phyloP scores from a whole-genome alignment of 768 basidiomycete species.

The Candolleomyces efflorescens region DNA sequence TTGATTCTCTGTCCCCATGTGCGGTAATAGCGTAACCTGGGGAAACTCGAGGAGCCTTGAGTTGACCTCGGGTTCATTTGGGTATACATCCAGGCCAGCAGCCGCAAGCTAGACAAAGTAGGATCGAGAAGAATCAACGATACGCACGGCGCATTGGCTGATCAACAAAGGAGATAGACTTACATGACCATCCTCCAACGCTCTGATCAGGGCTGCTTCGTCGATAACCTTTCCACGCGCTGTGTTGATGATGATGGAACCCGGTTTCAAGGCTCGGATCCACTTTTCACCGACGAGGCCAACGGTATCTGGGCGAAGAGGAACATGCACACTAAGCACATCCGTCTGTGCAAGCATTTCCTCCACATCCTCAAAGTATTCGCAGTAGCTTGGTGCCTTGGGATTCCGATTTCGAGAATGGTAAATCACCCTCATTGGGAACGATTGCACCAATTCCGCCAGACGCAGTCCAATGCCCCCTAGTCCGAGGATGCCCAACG shows the following conservation, averaged over 20 bases:
- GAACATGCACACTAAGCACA: slow-evolving; percentile 84
- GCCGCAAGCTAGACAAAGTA: slow-evolving; percentile 54
- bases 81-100: slow-evolving; percentile 84
- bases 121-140: not conserved
- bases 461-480: slow-evolving; percentile 74
- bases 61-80: slow-evolving; percentile 79
- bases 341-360: slow-evolving; percentile 70
- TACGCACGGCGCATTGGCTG: not conserved
- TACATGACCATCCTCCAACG: slow-evolving; percentile 85
- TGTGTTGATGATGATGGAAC: slow-evolving; percentile 79
- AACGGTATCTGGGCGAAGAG: slow-evolving; percentile 69
- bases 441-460: slow-evolving; percentile 67
- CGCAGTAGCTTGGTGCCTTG: slow-evolving; percentile 66
- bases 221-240: slow-evolving; percentile 90
- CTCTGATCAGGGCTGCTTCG: slow-evolving; percentile 81
- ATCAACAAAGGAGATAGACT: slow-evolving; percentile 22
- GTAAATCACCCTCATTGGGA: slow-evolving; percentile 90
- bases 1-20: slow-evolving; percentile 86
- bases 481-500: slow-evolving; percentile 69
- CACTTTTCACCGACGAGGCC: slow-evolving; percentile 70
- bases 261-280: slow-evolving; percentile 75
- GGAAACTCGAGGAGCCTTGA: slow-evolving; percentile 77
- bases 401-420: slow-evolving; percentile 56
- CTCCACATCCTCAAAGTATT: slow-evolving; percentile 63
- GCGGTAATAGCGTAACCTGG: slow-evolving; percentile 82